Evolutionary conservation across 2,329 filamentous ascomycete genomes (phyloP), one percentile per base, ranked within the genome.

Genomic region (Monosporascus sp.): DNA sequence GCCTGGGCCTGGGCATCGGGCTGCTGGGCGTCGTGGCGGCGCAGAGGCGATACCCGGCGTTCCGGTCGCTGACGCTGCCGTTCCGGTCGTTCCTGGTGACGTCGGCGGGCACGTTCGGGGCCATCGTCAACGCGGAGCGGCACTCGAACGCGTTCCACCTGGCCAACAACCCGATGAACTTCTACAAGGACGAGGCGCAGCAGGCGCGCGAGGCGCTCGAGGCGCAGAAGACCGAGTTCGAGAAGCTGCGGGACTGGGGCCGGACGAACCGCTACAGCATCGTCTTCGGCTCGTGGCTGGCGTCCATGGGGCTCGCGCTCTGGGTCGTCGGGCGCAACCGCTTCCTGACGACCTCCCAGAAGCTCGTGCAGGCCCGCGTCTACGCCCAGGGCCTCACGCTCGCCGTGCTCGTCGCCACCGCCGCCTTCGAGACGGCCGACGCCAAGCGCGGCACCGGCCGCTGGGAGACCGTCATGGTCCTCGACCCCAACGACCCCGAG

Each of bases 331-430:
- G 87, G 65, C 83, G 90, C 57, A 90, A 90, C 69, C 85, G 82
- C 59, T 89, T 86, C 68, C 78, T 96, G 47, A 83, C 80, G 48
- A 85, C 84, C 2, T 75, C 81, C 55, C 92, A 97, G 78, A 96
- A 96, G 79, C 75, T 97, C 22, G 92, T 97, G 17, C 92, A 97
- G 79, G 92, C 91, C 24, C 86, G 92, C 81, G 88, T 97, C 59
- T 96, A 96, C 72, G 92, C 92, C 3, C 92, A 97, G 76, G 90
- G 89, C 6, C 75, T 96, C 62, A 96, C 92, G 5, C 77, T 97
- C 47, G 88, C 86, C 58, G 90, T 96, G 49, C 77, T 97, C 52
- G 81, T 96, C 66, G 84, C 89, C 52, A 88, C 85, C 34, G 90
- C 93, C 47, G 88, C 84, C 11, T 88, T 97, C 63, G 92, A 97